A percentile compares a stretch with the other conserved stretches of the same genome.
phyloP scores from a whole-genome alignment of 2,329 filamentous ascomycete genomes.

The Phaeophleospora eucalypticola region DNA sequence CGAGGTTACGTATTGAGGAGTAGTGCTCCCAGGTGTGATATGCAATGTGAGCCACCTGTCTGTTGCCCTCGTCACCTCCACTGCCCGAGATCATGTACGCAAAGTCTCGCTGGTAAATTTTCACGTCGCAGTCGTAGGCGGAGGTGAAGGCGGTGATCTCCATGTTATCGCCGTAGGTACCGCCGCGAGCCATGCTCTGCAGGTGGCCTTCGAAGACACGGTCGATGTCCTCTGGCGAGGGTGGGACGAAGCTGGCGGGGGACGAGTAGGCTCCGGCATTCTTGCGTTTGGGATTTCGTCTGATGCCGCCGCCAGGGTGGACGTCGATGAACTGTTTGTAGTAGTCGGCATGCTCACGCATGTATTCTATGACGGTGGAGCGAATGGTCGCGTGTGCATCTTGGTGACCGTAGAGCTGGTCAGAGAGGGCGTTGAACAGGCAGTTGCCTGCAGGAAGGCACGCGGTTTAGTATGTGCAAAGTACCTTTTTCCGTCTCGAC shows the following conservation, averaged over 20 bases:
- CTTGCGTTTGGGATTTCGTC: conserved; percentile 57
- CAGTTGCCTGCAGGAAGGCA: conserved; percentile 55
- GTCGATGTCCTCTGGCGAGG: conserved; percentile 53
- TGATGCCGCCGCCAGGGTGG: conserved; percentile 50
- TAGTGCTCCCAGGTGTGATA: conserved; percentile 61
- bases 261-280: conserved; percentile 47
- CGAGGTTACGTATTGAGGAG: conserved; percentile 59
- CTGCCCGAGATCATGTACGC: conserved; percentile 48
- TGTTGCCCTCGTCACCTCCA: conserved; percentile 26
- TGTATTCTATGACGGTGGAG: conserved; percentile 56
- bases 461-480: conserved; percentile 16
- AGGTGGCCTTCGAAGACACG: conserved; percentile 54
- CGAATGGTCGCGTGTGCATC: conserved; percentile 57
- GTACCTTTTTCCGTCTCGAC: too few species aligned
- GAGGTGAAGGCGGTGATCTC: conserved; percentile 64
- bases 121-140: conserved; percentile 58
- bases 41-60: conserved; percentile 45
- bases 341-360: conserved; percentile 56
- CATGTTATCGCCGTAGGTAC: conserved; percentile 63
- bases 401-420: conserved; percentile 62
- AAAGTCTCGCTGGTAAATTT: conserved; percentile 56
- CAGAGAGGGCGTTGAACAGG: conserved; percentile 64
- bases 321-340: conserved; percentile 63
- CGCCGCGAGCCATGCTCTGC: conserved; percentile 55
- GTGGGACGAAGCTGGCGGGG: conserved; percentile 43